Evolutionary conservation across 768 basidiomycete species (phyloP), one percentile per base, ranked within the genome.

Genomic region (Cyclocybe cylindracea): DNA sequence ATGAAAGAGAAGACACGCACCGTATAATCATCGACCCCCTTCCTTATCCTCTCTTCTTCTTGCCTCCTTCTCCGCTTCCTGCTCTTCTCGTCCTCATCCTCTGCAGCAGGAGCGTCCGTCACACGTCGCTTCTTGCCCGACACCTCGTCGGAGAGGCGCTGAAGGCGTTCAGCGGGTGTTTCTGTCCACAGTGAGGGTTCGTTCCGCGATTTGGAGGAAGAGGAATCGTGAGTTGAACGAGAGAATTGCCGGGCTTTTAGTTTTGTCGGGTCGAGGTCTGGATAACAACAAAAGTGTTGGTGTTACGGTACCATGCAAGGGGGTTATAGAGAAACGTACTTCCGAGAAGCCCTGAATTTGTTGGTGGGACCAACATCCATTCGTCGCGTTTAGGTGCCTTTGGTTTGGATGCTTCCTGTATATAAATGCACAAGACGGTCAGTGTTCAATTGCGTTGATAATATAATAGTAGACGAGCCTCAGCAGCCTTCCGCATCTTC

Each of bases 351-450:
- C 90, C 89, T 2, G 89, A 86, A 1, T 85, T 82, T 14, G 87
- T 84, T 0, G 97, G 96, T 1, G 96, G 96, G 1, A 89, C 88
- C 40, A 98, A 78, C 97, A 99, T 99, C 97, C 97, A 99, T 67
- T 95, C 94, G 14, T 98, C 92, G 39, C 97, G 84, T 67, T 92
- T 74, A 36, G 84, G 73, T 36, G 80, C 79, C 67, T 93, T 94
- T 9, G 90, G 90, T 60, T 88, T 86, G 9, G 77, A 71, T 1
- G 86, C 88, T 74, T 90, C 93, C 83, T 89, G 60, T 41, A 45
- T 14, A 10, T 31, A n/a, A 14, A 19, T 44, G 46, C n/a, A 34
- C 9, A 35, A 16, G 36, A 51, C 19, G 19, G 14, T 34, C 36
- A 18, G 35, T 44, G 7, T 13, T 32, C 10, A 10, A 39, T 19